phyloP scores from a whole-genome alignment of 805 yeast genomes.

The Tetrapisispora fleetii region DNA sequence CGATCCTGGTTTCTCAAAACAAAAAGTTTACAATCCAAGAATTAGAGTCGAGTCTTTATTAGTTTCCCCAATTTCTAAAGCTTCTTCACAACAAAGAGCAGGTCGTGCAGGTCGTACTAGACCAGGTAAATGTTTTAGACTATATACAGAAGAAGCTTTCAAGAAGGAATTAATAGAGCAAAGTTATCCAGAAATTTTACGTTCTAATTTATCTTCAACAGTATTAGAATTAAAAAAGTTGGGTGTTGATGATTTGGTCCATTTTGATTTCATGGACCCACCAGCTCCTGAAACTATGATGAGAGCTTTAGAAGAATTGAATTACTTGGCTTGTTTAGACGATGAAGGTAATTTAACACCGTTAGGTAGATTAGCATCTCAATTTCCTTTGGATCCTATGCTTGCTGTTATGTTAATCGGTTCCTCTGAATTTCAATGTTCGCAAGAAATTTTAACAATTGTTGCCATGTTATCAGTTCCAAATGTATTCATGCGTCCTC shows the following conservation, averaged over 20 bases:
- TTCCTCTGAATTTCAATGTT: constrained; percentile 54
- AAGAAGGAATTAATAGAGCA: constrained; percentile 59
- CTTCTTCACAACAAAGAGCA: constrained; percentile 83
- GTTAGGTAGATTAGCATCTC: constrained; percentile 56
- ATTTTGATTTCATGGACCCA: constrained; percentile 75
- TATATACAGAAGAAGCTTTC: constrained; percentile 57
- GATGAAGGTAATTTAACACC: constrained; percentile 58
- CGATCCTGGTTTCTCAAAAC: constrained; percentile 74
- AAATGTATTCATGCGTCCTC: constrained; percentile 64
- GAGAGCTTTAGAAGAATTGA: constrained; percentile 72
- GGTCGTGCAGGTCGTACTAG: constrained; percentile 92
- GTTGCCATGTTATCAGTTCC: constrained; percentile 89
- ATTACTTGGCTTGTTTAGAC: constrained; percentile 79
- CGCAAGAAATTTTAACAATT: constrained; percentile 61
- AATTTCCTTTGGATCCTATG: constrained; percentile 74
- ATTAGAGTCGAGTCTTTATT: constrained; percentile 79
- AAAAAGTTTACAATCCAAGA: constrained; percentile 75
- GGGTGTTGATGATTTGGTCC: constrained; percentile 48
- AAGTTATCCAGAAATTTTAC: constrained; percentile 83
- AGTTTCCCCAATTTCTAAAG: constrained; percentile 74
- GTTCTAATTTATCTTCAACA: constrained; percentile 76
- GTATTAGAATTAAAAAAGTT: constrained; percentile 63
- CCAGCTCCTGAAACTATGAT: constrained; percentile 69
- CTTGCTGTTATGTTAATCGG: constrained; percentile 58
- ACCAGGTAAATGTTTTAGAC: constrained; percentile 67